These are phyloP conservation scores for Wickerhamomyces pijperi DNA, from an alignment of 805 yeast genomes.

Conservation along the genomic window DNA sequence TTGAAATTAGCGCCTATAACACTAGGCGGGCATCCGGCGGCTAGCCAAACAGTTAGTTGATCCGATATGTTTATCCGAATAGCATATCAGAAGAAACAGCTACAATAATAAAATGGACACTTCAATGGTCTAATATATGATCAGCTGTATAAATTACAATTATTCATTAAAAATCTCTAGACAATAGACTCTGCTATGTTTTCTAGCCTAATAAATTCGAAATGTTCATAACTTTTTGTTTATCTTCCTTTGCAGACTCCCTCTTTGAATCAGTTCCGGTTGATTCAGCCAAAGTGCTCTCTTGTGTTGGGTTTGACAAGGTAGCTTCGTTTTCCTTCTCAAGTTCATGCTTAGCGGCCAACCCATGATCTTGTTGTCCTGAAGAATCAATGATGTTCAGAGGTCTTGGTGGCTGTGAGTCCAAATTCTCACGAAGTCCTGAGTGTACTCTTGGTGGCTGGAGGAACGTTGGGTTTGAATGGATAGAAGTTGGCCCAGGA, in stretches of 20 bases:
- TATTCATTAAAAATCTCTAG: no score
- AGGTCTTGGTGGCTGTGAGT: not conserved
- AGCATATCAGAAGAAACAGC: no score
- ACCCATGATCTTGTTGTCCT: not conserved
- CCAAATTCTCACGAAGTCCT: not conserved
- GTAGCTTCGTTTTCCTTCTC: not conserved
- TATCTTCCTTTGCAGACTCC: not conserved
- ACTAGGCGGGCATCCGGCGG: no score
- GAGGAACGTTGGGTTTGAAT: slow-evolving; percentile 6
- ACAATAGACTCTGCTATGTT: no score
- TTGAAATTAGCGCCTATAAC: no score
- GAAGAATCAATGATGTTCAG: not conserved
- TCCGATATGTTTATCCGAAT: no score
- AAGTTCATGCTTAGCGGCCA: no score
- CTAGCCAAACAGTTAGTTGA: no score
- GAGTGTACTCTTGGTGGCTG: slow-evolving; percentile 1
- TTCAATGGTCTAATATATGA: no score
- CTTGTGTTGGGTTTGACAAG: not conserved
- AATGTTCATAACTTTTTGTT: slow-evolving; percentile 13
- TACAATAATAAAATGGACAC: no score
- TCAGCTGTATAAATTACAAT: no score
- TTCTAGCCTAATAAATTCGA: slow-evolving; percentile 11
- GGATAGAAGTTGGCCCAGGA: slow-evolving; percentile 11
- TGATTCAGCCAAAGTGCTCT: no score
- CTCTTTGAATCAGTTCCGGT: not conserved